Conservation (phyloP, 805 yeast genomes). For the Yamadazyma endophytica region DNA sequence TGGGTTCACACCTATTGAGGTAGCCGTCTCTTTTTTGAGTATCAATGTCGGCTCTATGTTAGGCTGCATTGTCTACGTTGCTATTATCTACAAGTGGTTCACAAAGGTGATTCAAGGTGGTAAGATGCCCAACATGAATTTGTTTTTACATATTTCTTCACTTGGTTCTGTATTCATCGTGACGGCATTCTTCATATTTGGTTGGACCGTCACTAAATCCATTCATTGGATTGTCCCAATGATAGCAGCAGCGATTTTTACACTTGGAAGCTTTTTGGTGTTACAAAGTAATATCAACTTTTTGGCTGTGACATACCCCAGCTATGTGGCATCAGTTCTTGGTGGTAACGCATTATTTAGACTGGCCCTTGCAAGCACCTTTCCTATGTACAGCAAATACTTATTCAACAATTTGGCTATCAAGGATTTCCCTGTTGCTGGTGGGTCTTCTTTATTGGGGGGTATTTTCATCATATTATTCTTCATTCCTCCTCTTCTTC, state of each 20-base stretch:
- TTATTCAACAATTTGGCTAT: constrained; percentile 51
- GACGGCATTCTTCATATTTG: constrained; percentile 40
- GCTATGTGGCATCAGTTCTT: constrained; percentile 51
- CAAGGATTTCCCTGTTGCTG: constrained; percentile 49
- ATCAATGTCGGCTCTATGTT: constrained; percentile 6
- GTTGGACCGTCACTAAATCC: constrained; percentile 40
- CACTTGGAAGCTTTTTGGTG: constrained; percentile 34
- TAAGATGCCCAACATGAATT: too few species aligned
- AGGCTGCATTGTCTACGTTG: constrained; percentile 4
- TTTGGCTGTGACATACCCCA: constrained; percentile 44
- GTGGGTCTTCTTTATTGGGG: constrained; percentile 61
- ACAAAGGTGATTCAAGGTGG: constrained; percentile 19
- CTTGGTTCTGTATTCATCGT: constrained; percentile 37
- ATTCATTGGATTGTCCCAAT: constrained; percentile 49
- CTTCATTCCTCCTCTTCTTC: constrained; percentile 70
- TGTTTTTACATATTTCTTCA: too few species aligned
- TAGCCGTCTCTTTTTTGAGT: constrained; percentile 27
- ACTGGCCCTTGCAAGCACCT: constrained; percentile 48
- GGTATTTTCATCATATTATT: constrained; percentile 66
- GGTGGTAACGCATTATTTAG: constrained; percentile 52
- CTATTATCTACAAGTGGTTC: constrained; percentile 8
- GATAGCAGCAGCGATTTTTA: constrained; percentile 39
- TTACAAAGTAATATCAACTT: constrained; percentile 51
- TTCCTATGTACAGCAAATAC: constrained; percentile 59
- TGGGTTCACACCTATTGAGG: constrained; percentile 44